These are phyloP conservation scores for Aureobasidium leucospermi DNA, from an alignment of 2,329 filamentous ascomycete species.

Conservation along the genomic window DNA sequence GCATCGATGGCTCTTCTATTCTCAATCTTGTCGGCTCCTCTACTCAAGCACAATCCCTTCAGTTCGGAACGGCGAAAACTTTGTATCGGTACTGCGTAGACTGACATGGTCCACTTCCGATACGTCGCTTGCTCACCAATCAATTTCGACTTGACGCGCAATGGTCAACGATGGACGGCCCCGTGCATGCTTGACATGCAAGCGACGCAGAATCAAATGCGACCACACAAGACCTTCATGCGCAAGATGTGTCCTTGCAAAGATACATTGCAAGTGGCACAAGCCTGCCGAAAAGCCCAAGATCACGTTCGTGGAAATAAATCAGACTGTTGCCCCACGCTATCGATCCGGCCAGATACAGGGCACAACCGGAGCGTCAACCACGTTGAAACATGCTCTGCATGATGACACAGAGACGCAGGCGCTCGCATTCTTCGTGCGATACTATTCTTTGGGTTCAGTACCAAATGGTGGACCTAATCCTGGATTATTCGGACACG, in stretches of 20 bases:
- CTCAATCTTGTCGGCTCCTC: neutral
- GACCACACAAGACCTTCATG: neutral
- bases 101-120: neutral
- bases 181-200: conserved; percentile 1
- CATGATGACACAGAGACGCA: conserved; percentile 1
- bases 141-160: neutral
- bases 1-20: neutral
- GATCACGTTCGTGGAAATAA: neutral
- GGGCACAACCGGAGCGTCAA: neutral
- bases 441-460: neutral
- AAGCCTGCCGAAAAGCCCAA: neutral
- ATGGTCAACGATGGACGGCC: neutral
- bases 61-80: neutral
- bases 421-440: neutral
- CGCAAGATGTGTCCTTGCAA: neutral
- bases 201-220: neutral
- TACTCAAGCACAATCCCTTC: neutral
- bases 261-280: neutral
- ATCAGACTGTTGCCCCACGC: neutral
- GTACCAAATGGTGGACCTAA: neutral
- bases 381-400: neutral
- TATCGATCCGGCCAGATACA: neutral
- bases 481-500: neutral
- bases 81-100: neutral
- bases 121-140: neutral